A percentile compares a stretch with the other conserved stretches of the same genome.
Evolutionary conservation across 2,329 filamentous ascomycete genomes (phyloP).

Genomic region (Fusarium scirpi): DNA sequence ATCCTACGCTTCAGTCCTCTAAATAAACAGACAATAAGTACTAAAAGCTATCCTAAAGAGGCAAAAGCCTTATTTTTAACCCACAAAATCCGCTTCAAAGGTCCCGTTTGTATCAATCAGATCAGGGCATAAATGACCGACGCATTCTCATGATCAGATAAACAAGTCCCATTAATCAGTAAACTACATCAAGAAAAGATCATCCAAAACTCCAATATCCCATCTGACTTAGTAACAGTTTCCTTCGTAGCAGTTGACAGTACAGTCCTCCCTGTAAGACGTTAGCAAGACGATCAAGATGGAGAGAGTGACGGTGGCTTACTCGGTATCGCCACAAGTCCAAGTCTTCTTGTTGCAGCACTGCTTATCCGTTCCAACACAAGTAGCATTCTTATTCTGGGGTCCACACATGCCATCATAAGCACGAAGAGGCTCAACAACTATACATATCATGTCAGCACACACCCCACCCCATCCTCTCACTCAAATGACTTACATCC

Average conservation of each 20-base stretch:
- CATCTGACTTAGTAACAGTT: background rate
- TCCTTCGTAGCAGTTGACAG: constrained; percentile 14
- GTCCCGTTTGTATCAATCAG: too few species aligned
- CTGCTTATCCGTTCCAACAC: constrained; percentile 17
- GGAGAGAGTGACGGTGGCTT: background rate
- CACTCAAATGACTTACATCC: too few species aligned
- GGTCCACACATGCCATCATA: constrained; percentile 17
- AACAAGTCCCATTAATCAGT: background rate
- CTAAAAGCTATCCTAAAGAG: too few species aligned
- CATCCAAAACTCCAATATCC: background rate
- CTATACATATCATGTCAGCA: background rate
- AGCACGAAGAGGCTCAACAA: background rate
- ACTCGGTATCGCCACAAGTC: constrained; percentile 23
- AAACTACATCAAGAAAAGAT: background rate
- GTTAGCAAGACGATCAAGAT: background rate
- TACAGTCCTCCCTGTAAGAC: constrained; percentile 1
- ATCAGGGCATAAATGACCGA: too few species aligned
- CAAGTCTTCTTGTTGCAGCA: constrained; percentile 30
- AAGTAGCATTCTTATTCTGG: constrained; percentile 16
- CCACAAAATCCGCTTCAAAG: too few species aligned
- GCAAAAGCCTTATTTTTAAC: too few species aligned
- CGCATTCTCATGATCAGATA: background rate
- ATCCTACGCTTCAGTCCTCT: too few species aligned
- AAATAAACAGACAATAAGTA: too few species aligned
- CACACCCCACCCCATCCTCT: background rate